phyloP scores from a whole-genome alignment of 2,329 filamentous ascomycete species.

The Stenocarpella maydis region DNA sequence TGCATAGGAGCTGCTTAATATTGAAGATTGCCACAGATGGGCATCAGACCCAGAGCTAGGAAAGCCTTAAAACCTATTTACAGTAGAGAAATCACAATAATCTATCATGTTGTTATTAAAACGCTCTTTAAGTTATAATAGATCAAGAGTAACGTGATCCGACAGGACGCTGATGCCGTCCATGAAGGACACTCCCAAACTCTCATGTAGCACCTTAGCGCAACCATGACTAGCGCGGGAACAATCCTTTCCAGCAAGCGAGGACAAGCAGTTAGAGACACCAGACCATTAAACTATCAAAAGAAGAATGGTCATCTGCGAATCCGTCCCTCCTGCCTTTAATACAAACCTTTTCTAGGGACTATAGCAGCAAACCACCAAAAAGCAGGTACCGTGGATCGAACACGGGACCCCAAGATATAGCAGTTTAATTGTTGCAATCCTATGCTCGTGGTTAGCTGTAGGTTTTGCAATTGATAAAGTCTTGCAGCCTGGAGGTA shows the following conservation, averaged over 20 bases:
- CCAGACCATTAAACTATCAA: background rate
- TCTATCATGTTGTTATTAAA: background rate
- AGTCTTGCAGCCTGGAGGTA: too few relatives aligned
- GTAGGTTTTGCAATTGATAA: too few relatives aligned
- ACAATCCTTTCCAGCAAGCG: background rate
- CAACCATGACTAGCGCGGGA: background rate
- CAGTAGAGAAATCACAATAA: background rate
- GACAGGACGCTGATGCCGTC: background rate
- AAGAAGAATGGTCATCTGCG: background rate
- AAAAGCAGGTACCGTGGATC: background rate
- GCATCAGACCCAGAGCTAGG: background rate
- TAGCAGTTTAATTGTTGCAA: background rate
- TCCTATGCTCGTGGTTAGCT: constrained; percentile 20
- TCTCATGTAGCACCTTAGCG: constrained; percentile 1
- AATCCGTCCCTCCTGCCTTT: too few relatives aligned
- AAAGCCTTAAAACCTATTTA: background rate
- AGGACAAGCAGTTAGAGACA: background rate
- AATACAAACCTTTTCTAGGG: background rate
- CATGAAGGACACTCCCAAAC: background rate
- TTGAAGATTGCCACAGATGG: background rate
- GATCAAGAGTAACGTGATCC: background rate
- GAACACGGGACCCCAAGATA: constrained; percentile 18
- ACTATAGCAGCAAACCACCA: background rate
- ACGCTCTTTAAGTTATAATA: background rate
- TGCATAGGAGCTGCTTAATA: too few relatives aligned